Percentiles rank a stretch among this genome's conserved stretches.
phyloP scores from a whole-genome alignment of 257 asterid species.

The Ilex aquifolium region DNA sequence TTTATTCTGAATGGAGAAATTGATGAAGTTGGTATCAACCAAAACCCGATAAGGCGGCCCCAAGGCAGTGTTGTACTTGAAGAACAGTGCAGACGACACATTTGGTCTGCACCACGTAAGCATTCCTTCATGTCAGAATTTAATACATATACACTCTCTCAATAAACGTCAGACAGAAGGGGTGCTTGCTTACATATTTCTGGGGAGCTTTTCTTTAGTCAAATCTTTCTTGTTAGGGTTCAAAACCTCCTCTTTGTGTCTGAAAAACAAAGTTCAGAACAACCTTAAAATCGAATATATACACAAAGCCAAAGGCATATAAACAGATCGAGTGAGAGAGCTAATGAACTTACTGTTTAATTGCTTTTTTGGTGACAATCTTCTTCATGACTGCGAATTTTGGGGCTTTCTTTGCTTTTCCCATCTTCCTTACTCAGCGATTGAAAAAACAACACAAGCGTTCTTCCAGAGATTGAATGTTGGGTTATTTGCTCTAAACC shows the following conservation, averaged over 20 bases:
- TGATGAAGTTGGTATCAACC: conserved; percentile 95
- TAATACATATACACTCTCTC: neutral
- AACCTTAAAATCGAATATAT: neutral
- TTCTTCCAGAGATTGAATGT: no score
- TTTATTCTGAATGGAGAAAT: conserved; percentile 92
- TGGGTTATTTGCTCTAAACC: no score
- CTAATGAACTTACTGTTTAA: conserved; percentile 51
- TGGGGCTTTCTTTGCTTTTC: conserved; percentile 74
- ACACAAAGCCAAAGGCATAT: neutral
- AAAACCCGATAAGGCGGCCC: conserved; percentile 91
- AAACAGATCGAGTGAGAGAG: neutral
- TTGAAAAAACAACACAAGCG: no score
- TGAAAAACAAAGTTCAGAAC: conserved; percentile 16
- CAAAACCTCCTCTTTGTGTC: conserved; percentile 72
- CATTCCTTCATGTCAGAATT: neutral
- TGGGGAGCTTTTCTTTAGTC: conserved; percentile 70
- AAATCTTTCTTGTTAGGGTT: conserved; percentile 90
- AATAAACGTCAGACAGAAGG: neutral
- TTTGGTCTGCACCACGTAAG: conserved; percentile 55
- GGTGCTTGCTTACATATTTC: conserved; percentile 60
- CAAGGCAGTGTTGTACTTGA: conserved; percentile 78
- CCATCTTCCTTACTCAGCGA: conserved; percentile 37
- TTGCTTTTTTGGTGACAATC: conserved; percentile 55
- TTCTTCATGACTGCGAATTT: conserved; percentile 97
- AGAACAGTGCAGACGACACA: conserved; percentile 83